A percentile compares a stretch with the other conserved stretches of the same genome.
These are phyloP conservation scores for Whalleya microplaca DNA, from an alignment of 2,329 filamentous ascomycete genomes.

Conservation along the genomic window DNA sequence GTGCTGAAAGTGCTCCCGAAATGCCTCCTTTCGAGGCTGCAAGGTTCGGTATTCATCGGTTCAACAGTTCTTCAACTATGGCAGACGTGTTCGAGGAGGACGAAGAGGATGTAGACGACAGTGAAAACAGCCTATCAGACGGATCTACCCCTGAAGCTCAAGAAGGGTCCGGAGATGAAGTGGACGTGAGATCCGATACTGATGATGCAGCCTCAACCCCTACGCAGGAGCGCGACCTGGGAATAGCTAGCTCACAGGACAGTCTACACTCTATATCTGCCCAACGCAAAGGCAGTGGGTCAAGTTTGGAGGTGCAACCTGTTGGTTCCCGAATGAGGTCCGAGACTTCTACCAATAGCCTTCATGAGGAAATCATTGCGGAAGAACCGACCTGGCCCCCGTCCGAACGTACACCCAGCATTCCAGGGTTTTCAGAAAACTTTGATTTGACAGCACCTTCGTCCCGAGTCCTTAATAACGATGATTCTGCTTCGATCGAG, in stretches of 20 bases:
- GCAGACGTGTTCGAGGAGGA: conserved; percentile 87
- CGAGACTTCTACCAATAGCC: conserved; percentile 52
- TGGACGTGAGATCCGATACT: conserved; percentile 23
- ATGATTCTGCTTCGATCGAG: conserved; percentile 56
- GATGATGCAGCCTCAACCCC: conserved; percentile 35
- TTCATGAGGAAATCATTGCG: conserved; percentile 55
- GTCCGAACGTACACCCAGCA: conserved; percentile 43
- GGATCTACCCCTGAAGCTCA: conserved; percentile 32
- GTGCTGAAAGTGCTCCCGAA: conserved; percentile 80
- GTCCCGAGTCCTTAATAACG: conserved; percentile 45
- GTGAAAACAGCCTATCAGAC: conserved; percentile 32
- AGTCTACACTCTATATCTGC: conserved; percentile 28
- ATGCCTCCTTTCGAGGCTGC: conserved; percentile 73
- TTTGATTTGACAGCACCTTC: conserved; percentile 51
- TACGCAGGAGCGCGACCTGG: conserved; percentile 36
- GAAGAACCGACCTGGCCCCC: conserved; percentile 48
- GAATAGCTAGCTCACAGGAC: conserved; percentile 17
- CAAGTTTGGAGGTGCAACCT: conserved; percentile 46
- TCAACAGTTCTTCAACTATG: conserved; percentile 74
- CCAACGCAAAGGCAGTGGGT: conserved; percentile 51
- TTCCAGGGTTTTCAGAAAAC: conserved; percentile 39
- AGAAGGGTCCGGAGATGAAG: conserved; percentile 28
- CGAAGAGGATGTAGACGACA: conserved; percentile 61
- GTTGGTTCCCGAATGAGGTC: conserved; percentile 48
- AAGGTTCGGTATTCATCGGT: conserved; percentile 61